A percentile compares a stretch with the other conserved stretches of the same genome.
Evolutionary conservation across 192 early-diverging fungal species (phyloP).

Genomic region (Endogone sp.): DNA sequence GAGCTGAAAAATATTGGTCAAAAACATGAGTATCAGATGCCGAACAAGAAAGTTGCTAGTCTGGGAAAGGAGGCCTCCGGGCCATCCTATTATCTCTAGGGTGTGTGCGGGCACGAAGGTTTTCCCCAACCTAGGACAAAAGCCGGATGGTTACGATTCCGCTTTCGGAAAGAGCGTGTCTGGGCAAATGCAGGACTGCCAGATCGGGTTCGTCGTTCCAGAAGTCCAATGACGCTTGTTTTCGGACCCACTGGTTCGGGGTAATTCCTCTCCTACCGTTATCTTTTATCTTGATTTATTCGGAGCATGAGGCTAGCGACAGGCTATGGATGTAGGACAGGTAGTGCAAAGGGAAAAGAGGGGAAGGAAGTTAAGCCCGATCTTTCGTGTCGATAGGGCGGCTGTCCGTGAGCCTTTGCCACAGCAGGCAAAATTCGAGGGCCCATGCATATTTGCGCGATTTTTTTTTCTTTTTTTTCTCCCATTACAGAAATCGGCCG

Average conservation of each 20-base stretch:
- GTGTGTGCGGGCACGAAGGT: background rate
- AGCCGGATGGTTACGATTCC: background rate
- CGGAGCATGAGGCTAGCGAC: background rate
- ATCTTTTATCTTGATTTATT: background rate
- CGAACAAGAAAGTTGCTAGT: background rate
- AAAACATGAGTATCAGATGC: background rate
- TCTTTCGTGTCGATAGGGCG: background rate
- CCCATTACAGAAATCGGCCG: no score
- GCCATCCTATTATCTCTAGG: no score
- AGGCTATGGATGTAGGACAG: background rate
- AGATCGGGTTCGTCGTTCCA: background rate
- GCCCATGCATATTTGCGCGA: background rate
- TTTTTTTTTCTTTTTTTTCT: no score
- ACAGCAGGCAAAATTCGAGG: background rate
- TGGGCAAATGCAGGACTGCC: background rate
- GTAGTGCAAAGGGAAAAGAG: background rate
- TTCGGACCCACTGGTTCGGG: background rate
- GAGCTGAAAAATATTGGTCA: background rate
- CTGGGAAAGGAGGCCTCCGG: background rate
- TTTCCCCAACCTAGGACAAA: background rate
- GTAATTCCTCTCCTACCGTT: background rate
- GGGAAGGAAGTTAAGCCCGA: background rate
- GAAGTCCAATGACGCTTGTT: background rate
- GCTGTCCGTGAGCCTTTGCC: background rate
- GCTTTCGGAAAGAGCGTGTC: background rate